Evolutionary conservation across 805 yeast genomes (phyloP).

Genomic region (Ogataea neopini): DNA sequence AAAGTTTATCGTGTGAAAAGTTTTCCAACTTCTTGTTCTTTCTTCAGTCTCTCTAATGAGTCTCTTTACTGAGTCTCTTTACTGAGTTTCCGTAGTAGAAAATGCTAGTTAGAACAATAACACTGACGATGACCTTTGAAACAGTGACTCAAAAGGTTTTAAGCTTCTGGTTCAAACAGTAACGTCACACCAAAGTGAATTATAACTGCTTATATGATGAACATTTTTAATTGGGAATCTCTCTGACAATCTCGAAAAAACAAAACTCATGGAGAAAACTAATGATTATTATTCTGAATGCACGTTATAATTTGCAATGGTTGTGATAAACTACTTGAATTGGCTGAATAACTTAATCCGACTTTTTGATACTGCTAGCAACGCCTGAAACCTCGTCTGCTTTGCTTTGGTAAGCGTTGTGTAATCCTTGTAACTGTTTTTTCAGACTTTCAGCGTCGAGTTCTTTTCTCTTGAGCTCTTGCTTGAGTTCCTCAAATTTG

Average conservation of each 20-base stretch:
- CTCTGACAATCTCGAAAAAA: constrained; percentile 33
- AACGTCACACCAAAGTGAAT: background rate
- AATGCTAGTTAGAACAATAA: too few species aligned
- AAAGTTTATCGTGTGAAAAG: background rate
- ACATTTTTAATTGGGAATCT: constrained; percentile 35
- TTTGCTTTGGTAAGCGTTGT: constrained; percentile 42
- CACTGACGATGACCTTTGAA: too few species aligned
- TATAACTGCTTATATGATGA: constrained; percentile 26
- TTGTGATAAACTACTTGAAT: background rate
- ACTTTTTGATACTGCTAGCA: constrained; percentile 4
- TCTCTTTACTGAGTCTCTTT: too few species aligned
- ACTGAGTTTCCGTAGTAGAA: too few species aligned
- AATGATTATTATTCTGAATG: constrained; percentile 22
- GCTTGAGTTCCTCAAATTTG: constrained; percentile 23
- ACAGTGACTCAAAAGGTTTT: constrained; percentile 6
- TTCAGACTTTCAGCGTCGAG: constrained; percentile 36
- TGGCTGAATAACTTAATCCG: constrained; percentile 4
- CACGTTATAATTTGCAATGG: background rate
- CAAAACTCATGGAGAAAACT: constrained; percentile 30
- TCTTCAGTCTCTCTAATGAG: too few species aligned
- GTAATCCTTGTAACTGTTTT: constrained; percentile 46
- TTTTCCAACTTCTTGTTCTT: background rate
- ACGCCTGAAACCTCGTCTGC: constrained; percentile 20
- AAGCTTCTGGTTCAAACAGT: constrained; percentile 3
- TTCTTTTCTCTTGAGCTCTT: constrained; percentile 20